Percentiles rank a stretch among this genome's conserved stretches.
Evolutionary conservation across 73 alveolate genomes (phyloP).

Genomic region (Symbiodinium pilosum): DNA sequence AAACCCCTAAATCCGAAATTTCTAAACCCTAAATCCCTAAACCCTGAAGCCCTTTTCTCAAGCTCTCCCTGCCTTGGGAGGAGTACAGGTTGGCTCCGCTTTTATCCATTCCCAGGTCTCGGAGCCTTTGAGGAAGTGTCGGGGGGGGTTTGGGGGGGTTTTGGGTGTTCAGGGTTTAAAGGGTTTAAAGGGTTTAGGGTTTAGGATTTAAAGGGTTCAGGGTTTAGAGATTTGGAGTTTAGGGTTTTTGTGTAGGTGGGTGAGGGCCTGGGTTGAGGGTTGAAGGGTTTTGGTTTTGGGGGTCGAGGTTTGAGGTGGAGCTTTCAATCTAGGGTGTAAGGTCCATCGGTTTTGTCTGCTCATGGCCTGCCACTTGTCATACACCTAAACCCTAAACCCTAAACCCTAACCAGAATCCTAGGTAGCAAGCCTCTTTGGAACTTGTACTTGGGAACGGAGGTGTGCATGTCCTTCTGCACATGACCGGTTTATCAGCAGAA

Average conservation of each 20-base stretch:
- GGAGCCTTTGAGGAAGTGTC: neutral
- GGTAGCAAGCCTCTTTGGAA: too few relatives aligned
- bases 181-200: neutral
- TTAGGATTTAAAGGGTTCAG: neutral
- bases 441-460: too few relatives aligned
- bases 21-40: neutral
- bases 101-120: slow-evolving; percentile 94
- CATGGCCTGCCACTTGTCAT: too few relatives aligned
- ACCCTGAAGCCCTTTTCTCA: neutral
- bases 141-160: neutral
- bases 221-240: neutral
- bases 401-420: too few relatives aligned
- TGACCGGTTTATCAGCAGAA: too few relatives aligned
- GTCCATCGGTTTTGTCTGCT: too few relatives aligned
- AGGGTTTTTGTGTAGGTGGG: neutral
- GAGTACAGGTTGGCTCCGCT: slow-evolving; percentile 66
- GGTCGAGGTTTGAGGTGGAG: too few relatives aligned
- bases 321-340: too few relatives aligned
- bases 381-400: too few relatives aligned
- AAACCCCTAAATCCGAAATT: neutral
- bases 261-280: too few relatives aligned
- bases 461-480: too few relatives aligned
- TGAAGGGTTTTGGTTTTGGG: too few relatives aligned
- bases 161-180: neutral
- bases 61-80: slow-evolving; percentile 42